Evolutionary conservation across 768 basidiomycete species (phyloP).

Genomic region (Lactarius quietus): DNA sequence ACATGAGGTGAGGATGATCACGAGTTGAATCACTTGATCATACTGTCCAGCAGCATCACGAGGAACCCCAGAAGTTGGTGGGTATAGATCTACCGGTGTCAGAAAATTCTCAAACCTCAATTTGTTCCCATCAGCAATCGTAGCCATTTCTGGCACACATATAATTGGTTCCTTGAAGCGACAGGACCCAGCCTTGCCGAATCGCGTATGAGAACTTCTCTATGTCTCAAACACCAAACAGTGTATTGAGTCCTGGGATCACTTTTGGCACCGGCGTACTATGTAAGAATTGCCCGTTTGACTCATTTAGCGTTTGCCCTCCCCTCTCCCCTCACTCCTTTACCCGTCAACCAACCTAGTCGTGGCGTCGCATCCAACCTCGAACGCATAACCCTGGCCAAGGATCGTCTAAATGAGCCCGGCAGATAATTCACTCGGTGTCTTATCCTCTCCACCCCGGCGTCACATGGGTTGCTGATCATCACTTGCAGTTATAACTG

Average conservation of each 20-base stretch:
- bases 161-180: not conserved
- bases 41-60: not conserved
- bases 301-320: not conserved
- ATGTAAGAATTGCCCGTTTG: not conserved
- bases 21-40: not conserved
- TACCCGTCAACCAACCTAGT: not conserved
- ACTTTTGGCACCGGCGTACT: not conserved
- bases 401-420: not conserved
- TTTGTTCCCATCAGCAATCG: not conserved
- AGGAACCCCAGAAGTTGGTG: too few relatives aligned
- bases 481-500: conserved; percentile 2
- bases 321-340: not conserved
- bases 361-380: not conserved
- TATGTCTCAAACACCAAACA: not conserved
- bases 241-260: not conserved
- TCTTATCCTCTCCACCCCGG: not conserved
- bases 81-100: not conserved
- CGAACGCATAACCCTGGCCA: not conserved
- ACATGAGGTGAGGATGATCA: not conserved
- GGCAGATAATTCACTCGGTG: not conserved
- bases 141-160: not conserved
- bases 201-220: not conserved
- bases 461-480: not conserved
- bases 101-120: not conserved
- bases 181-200: not conserved